Percentiles rank a stretch among this genome's conserved stretches.
phyloP scores from a whole-genome alignment of 1,284 basidiomycete species.

The Ceratorhiza oryzae-sativae region DNA sequence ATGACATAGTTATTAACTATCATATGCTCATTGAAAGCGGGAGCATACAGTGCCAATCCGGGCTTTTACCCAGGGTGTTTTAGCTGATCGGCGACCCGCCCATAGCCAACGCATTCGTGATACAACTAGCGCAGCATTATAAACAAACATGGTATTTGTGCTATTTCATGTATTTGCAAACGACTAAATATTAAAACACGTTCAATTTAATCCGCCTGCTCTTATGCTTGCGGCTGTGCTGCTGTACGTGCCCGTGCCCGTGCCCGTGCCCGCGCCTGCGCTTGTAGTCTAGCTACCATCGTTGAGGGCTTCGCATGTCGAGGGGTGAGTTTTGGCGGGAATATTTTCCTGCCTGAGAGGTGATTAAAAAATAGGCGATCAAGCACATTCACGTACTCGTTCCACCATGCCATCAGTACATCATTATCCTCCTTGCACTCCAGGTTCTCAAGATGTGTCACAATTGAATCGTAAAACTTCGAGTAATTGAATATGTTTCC shows the following conservation, averaged over 20 bases:
- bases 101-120: too few relatives aligned
- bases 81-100: too few relatives aligned
- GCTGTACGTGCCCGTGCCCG: neutral
- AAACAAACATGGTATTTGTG: too few relatives aligned
- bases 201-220: too few relatives aligned
- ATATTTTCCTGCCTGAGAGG: neutral
- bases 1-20: too few relatives aligned
- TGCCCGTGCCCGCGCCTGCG: neutral
- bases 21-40: too few relatives aligned
- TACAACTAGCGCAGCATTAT: too few relatives aligned
- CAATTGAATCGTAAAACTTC: neutral
- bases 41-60: too few relatives aligned
- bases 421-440: conserved; percentile 9
- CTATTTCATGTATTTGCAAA: too few relatives aligned
- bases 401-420: conserved; percentile 12
- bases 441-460: neutral
- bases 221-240: too few relatives aligned
- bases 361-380: neutral
- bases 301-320: neutral
- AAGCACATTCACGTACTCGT: neutral
- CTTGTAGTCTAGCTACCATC: neutral
- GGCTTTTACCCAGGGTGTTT: too few relatives aligned
- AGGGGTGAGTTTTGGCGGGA: neutral
- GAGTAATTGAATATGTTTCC: conserved; percentile 5
- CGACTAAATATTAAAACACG: too few relatives aligned